Evolutionary conservation across 2,329 filamentous ascomycete genomes (phyloP).

Genomic region (Cladobotryum mycophilum): DNA sequence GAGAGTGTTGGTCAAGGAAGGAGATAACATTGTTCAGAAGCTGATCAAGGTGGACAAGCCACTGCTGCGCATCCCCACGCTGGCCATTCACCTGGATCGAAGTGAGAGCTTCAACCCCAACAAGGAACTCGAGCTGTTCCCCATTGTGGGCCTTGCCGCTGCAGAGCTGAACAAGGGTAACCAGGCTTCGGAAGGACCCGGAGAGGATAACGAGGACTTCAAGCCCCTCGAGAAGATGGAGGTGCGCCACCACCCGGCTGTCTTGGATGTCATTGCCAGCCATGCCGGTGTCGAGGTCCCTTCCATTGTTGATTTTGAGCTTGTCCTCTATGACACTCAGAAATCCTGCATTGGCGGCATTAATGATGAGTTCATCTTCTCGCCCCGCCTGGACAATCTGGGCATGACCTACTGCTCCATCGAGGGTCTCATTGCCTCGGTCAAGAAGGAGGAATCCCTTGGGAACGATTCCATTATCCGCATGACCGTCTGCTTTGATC

Average conservation of each 20-base stretch:
- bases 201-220: conserved; percentile 48
- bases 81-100: conserved; percentile 90
- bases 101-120: conserved; percentile 85
- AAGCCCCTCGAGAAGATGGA: conserved; percentile 69
- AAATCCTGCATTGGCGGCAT: conserved; percentile 83
- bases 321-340: conserved; percentile 95
- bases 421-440: conserved; percentile 75
- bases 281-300: conserved; percentile 65
- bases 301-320: conserved; percentile 86
- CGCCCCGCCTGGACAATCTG: conserved; percentile 89
- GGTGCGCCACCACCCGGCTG: conserved; percentile 81
- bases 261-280: conserved; percentile 78
- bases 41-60: conserved; percentile 87
- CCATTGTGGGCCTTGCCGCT: conserved; percentile 80
- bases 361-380: conserved; percentile 92
- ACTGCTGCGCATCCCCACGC: conserved; percentile 82
- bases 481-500: conserved; percentile 91
- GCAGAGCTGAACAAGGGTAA: conserved; percentile 79
- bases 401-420: conserved; percentile 95
- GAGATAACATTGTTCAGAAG: conserved; percentile 69
- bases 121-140: conserved; percentile 93
- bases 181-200: conserved; percentile 16
- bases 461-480: conserved; percentile 76
- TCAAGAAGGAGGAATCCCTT: conserved; percentile 57
- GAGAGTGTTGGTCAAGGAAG: conserved; percentile 71